Base-by-base conservation (phyloP, 1,139 yeast genomes). In the Hyphopichia burtonii region DNA sequence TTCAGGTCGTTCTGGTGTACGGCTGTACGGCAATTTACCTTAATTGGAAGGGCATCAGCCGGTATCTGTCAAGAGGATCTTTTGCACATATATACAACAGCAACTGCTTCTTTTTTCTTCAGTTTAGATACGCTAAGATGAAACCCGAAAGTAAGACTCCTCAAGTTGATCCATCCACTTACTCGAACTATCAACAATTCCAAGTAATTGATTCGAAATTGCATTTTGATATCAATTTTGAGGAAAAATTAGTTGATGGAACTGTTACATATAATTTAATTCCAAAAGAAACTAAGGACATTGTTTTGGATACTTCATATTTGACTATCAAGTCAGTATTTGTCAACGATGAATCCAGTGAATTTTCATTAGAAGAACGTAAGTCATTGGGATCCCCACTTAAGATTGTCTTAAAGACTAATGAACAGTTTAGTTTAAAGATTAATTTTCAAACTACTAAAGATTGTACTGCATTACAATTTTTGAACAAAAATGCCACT, bases 271-370 rank as follows among this genome's bases (percentile, higher is more conserved):
- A 71, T 56, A 57, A 73, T 18, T 58, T 88, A 38, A 45, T 53
- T 3, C 49, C 63, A 10, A 45, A 57, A 25, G 45, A 54, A 3
- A 35, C 50, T 4, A 53, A 61, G n/a, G 41, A 63, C 19, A 63
- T 87, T 20, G 64, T 74, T 3, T 68, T 90, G 47, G 97, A 90
- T 59, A 77, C 93, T 1, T 84, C 95, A 0, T 82, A 61, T 57
- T 66, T 90, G 48, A 63, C 68, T 5, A 66, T 90, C 38, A 51
- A 64, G n/a, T 48, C 57, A 0, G 80, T 80, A 33, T 40, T 50
- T 11, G 66, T 86, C 42, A 71, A 86, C 49, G 77, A 68, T 12
- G 31, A 44, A 1, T 41, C 46, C 1, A 55, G 4, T 12, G 3
- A 17, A 18, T 36, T 18, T 19, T n/a, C 22, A n/a, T 14, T 36